Evolutionary conservation across 2,329 filamentous ascomycete genomes (phyloP).

Genomic region (Alternaria infectoria): DNA sequence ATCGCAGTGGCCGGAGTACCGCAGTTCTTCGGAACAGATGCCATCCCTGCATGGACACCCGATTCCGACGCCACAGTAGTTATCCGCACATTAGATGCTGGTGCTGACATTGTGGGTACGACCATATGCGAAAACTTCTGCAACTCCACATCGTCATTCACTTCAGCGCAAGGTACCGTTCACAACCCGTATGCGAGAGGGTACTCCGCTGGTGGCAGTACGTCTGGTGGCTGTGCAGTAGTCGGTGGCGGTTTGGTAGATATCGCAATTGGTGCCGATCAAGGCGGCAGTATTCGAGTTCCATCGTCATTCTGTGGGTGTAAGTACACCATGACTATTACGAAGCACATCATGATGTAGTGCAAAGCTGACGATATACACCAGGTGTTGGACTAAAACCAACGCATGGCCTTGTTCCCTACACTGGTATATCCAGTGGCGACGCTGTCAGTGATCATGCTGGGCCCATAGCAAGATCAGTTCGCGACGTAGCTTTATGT

Average conservation of each 20-base stretch:
- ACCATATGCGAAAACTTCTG: slow-evolving; percentile 63
- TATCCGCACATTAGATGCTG: slow-evolving; percentile 58
- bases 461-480: slow-evolving; percentile 39
- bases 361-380: not conserved
- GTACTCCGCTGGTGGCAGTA: slow-evolving; percentile 58
- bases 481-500: slow-evolving; percentile 31
- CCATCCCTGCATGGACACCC: slow-evolving; percentile 57
- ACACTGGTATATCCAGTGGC: slow-evolving; percentile 54
- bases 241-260: slow-evolving; percentile 51
- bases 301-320: slow-evolving; percentile 47
- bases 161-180: slow-evolving; percentile 50
- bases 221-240: slow-evolving; percentile 52
- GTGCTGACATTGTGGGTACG: slow-evolving; percentile 59
- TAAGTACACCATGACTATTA: slow-evolving; percentile 7
- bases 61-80: slow-evolving; percentile 62
- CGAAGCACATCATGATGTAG: not conserved
- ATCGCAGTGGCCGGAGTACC: slow-evolving; percentile 62
- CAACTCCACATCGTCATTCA: slow-evolving; percentile 57
- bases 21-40: slow-evolving; percentile 60
- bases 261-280: slow-evolving; percentile 49
- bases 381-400: slow-evolving; percentile 50
- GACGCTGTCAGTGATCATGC: slow-evolving; percentile 54
- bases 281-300: slow-evolving; percentile 50
- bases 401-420: slow-evolving; percentile 58
- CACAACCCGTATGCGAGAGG: slow-evolving; percentile 53